Percentiles rank a stretch among this genome's conserved stretches.
These are phyloP conservation scores for Olyra latifolia DNA, from an alignment of 176 grass and related monocot species.

Conservation along the genomic window DNA sequence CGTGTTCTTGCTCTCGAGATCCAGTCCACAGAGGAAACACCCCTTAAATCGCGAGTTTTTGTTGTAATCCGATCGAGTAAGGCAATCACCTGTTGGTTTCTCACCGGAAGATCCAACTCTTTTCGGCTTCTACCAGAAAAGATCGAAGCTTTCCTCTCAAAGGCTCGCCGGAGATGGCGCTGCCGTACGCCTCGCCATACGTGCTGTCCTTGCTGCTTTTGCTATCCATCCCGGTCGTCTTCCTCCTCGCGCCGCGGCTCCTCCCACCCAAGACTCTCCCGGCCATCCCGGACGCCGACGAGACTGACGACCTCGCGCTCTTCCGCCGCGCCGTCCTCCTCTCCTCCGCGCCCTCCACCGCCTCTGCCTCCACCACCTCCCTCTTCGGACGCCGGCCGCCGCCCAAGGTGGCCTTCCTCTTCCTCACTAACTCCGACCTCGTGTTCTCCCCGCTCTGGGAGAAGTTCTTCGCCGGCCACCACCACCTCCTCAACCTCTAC, in stretches of 20 bases:
- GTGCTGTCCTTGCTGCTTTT: constrained; percentile 66
- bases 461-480: constrained; percentile 64
- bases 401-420: constrained; percentile 90
- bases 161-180: constrained; percentile 37
- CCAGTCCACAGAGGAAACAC: not conserved
- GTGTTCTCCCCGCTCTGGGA: constrained; percentile 94
- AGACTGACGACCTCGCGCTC: constrained; percentile 87
- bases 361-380: not conserved
- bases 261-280: constrained; percentile 71
- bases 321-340: constrained; percentile 91
- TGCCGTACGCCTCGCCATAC: constrained; percentile 61
- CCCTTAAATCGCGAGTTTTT: not conserved
- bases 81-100: not conserved
- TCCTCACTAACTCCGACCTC: constrained; percentile 79
- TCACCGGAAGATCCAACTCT: not conserved
- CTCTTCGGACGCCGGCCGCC: constrained; percentile 24
- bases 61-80: not conserved
- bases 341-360: constrained; percentile 50
- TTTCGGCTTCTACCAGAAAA: too few species aligned
- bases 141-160: not conserved
- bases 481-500: constrained; percentile 77
- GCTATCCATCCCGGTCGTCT: constrained; percentile 66
- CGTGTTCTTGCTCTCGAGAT: constrained; percentile 4
- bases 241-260: constrained; percentile 71
- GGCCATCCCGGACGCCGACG: constrained; percentile 83